Conservation (phyloP, 352 stramenopile genomes). For the Phytopythium boreale region DNA sequence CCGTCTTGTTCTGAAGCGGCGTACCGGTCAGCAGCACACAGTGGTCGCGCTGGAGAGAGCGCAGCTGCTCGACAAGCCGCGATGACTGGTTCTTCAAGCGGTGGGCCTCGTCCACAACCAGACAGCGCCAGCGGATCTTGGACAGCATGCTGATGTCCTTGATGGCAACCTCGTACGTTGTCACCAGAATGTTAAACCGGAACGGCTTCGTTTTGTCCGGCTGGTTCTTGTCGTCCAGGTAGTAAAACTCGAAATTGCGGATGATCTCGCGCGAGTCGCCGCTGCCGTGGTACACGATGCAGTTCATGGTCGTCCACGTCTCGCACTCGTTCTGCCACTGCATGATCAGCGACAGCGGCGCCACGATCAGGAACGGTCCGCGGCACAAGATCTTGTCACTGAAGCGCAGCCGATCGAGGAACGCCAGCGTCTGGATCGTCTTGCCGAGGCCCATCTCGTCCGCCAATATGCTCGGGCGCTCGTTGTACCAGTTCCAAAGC, state of each 20-base stretch:
- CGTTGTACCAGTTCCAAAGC: conserved; percentile 90
- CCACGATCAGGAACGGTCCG: conserved; percentile 98
- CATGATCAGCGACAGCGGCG: conserved; percentile 97
- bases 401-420: conserved; percentile 92
- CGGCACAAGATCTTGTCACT: conserved; percentile 88
- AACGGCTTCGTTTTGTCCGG: conserved; percentile 83
- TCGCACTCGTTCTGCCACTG: conserved; percentile 99
- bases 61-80: conserved; percentile 83
- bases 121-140: conserved; percentile 92
- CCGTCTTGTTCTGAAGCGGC: conserved; percentile 96
- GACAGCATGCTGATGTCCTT: conserved; percentile 91
- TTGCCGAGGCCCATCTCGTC: conserved; percentile 94
- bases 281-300: conserved; percentile 98
- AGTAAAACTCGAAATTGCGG: conserved; percentile 95
- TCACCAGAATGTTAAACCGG: conserved; percentile 89
- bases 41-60: conserved; percentile 73
- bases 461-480: conserved; percentile 82
- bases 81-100: conserved; percentile 87
- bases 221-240: conserved; percentile 56
- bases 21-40: conserved; percentile 87
- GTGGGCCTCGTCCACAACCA: conserved; percentile 89
- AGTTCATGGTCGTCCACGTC: conserved; percentile 99
- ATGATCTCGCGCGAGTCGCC: conserved; percentile 92
- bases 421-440: conserved; percentile 91
- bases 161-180: conserved; percentile 90